phyloP scores from a whole-genome alignment of 2,329 filamentous ascomycete species.

The Didymellaceae sp. region DNA sequence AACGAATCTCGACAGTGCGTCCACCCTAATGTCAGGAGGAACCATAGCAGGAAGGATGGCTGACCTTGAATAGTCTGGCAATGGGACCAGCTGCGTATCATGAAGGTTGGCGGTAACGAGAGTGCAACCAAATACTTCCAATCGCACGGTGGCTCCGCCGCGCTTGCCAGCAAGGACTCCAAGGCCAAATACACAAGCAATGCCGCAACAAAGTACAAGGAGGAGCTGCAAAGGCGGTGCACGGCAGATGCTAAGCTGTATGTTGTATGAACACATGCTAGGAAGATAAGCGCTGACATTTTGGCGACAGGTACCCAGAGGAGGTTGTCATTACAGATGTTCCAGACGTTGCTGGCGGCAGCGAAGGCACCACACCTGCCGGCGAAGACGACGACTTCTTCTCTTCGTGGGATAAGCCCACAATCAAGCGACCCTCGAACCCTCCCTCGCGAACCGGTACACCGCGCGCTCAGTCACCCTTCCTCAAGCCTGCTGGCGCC shows the following conservation, averaged over 20 bases:
- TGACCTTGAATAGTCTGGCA: slow-evolving; percentile 70
- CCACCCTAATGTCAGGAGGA: background rate
- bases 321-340: slow-evolving; percentile 86
- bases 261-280: slow-evolving; percentile 42
- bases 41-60: slow-evolving; percentile 48
- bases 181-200: slow-evolving; percentile 97
- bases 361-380: slow-evolving; percentile 76
- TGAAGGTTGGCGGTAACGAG: slow-evolving; percentile 99
- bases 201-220: slow-evolving; percentile 97
- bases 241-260: slow-evolving; percentile 85
- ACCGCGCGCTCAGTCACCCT: slow-evolving; percentile 84
- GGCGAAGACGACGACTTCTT: slow-evolving; percentile 96
- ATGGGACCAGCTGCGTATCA: slow-evolving; percentile 96
- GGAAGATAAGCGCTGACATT: slow-evolving; percentile 26
- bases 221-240: slow-evolving; percentile 87
- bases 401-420: slow-evolving; percentile 97
- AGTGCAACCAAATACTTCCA: slow-evolving; percentile 99
- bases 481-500: slow-evolving; percentile 72
- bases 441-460: slow-evolving; percentile 89
- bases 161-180: slow-evolving; percentile 92
- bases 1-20: slow-evolving; percentile 95
- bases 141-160: slow-evolving; percentile 90
- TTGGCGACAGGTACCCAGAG: slow-evolving; percentile 70
- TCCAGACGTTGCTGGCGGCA: slow-evolving; percentile 58
- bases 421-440: slow-evolving; percentile 94